These are phyloP conservation scores for Leucoagaricus sp. DNA, from an alignment of 1,284 basidiomycete species.

Conservation along the genomic window DNA sequence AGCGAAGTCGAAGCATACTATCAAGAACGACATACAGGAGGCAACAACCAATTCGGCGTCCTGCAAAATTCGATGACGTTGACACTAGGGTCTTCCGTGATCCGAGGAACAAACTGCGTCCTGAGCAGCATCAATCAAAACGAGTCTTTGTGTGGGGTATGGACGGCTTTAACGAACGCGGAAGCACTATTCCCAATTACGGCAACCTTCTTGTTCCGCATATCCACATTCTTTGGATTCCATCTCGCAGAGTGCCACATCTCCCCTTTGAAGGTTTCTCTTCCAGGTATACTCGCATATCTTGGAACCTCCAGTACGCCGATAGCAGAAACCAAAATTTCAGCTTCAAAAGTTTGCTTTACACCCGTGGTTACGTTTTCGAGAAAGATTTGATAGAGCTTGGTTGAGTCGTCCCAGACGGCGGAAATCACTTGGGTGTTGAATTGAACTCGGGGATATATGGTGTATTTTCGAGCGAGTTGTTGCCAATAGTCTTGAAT, in stretches of 20 bases:
- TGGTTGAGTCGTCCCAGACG: constrained; percentile 37
- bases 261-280: constrained; percentile 44
- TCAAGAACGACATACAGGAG: constrained; percentile 31
- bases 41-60: constrained; percentile 46
- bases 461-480: constrained; percentile 31
- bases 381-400: constrained; percentile 36
- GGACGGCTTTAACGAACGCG: constrained; percentile 49
- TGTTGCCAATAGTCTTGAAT: constrained; percentile 37
- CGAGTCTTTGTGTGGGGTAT: too few relatives aligned
- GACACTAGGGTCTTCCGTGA: constrained; percentile 40
- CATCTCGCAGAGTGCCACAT: constrained; percentile 52
- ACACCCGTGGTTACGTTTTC: constrained; percentile 30
- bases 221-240: constrained; percentile 37
- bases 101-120: constrained; percentile 45
- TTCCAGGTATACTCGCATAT: constrained; percentile 38
- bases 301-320: constrained; percentile 43
- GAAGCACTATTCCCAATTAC: constrained; percentile 57
- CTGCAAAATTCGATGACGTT: constrained; percentile 47
- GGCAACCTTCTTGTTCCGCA: constrained; percentile 44
- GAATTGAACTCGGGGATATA: constrained; percentile 29
- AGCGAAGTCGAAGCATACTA: background rate
- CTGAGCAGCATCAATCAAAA: constrained; percentile 25
- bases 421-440: constrained; percentile 38
- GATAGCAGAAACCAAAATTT: constrained; percentile 46
- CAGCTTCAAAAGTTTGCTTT: constrained; percentile 23